These are phyloP conservation scores for Syncephalastrum contaminatum DNA, from an alignment of 371 early-diverging fungal species.

Conservation along the genomic window DNA sequence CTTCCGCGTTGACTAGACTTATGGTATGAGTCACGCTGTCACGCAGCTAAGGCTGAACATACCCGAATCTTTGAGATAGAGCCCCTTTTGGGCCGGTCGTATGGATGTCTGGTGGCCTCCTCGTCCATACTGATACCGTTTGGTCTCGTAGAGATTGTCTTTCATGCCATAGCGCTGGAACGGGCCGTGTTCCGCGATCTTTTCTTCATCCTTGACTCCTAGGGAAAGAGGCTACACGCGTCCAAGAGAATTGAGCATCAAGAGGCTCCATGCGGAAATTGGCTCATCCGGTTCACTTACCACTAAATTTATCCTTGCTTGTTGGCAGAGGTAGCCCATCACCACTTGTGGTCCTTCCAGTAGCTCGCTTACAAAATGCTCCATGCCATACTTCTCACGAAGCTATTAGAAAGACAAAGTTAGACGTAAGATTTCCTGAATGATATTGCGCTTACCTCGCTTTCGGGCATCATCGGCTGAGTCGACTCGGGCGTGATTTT, in stretches of 20 bases:
- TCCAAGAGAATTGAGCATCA: not conserved
- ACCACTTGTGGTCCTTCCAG: conserved; percentile 76
- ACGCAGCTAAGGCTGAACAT: conserved; percentile 5
- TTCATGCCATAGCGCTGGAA: conserved; percentile 50
- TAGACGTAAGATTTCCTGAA: not conserved
- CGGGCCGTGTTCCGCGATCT: conserved; percentile 26
- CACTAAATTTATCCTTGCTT: conserved; percentile 56
- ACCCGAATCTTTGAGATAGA: conserved; percentile 50
- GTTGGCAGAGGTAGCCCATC: conserved; percentile 63
- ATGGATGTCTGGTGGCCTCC: conserved; percentile 39
- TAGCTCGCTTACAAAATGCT: conserved; percentile 69
- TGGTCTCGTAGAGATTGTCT: conserved; percentile 49
- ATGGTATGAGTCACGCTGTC: not conserved
- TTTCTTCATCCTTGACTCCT: conserved; percentile 35
- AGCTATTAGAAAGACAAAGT: conserved; percentile 6
- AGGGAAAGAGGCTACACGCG: conserved; percentile 46
- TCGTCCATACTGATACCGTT: conserved; percentile 49
- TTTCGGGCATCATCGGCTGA: conserved; percentile 37
- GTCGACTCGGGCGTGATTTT: conserved; percentile 31
- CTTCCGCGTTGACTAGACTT: too few species aligned
- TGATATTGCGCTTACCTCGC: conserved; percentile 24
- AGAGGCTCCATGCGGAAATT: too few species aligned
- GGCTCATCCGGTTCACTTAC: conserved; percentile 27
- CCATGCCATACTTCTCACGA: conserved; percentile 58
- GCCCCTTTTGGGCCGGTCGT: conserved; percentile 22